A percentile compares a stretch with the other conserved stretches of the same genome.
Conservation (phyloP, 164 flowering plant genomes). For the Protea cynaroides region DNA sequence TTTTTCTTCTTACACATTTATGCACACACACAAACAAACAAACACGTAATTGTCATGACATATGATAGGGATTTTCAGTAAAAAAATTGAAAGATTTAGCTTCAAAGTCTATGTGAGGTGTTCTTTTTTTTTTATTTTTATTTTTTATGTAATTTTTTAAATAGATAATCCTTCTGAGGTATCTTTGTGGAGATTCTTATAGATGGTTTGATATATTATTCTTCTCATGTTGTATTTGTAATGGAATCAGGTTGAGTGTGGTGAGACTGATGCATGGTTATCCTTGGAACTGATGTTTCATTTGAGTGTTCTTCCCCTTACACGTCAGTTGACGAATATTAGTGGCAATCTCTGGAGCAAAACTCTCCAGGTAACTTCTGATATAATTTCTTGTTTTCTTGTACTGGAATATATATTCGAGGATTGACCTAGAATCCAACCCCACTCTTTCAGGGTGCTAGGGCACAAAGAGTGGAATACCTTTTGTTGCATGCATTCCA, state of each 20-base stretch:
- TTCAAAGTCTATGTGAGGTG: background rate
- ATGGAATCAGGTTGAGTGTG: conserved; percentile 67
- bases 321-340: conserved; percentile 91
- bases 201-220: background rate
- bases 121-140: background rate
- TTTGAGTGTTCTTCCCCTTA: conserved; percentile 92
- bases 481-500: conserved; percentile 93
- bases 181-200: background rate
- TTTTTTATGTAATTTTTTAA: background rate
- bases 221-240: background rate
- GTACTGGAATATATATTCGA: background rate
- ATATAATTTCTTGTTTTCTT: background rate
- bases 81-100: background rate
- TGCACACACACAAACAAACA: too few species aligned
- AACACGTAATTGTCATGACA: too few species aligned
- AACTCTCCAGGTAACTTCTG: conserved; percentile 78
- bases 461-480: conserved; percentile 98
- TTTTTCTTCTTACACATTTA: too few species aligned
- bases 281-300: conserved; percentile 98
- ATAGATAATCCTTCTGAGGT: background rate
- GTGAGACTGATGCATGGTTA: conserved; percentile 98
- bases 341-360: conserved; percentile 99
- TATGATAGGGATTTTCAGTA: background rate
- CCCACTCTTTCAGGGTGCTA: conserved; percentile 69
- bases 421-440: conserved; percentile 1